Evolutionary conservation across 2,329 filamentous ascomycete genomes (phyloP).

Genomic region (Aquanectria penicillioides): DNA sequence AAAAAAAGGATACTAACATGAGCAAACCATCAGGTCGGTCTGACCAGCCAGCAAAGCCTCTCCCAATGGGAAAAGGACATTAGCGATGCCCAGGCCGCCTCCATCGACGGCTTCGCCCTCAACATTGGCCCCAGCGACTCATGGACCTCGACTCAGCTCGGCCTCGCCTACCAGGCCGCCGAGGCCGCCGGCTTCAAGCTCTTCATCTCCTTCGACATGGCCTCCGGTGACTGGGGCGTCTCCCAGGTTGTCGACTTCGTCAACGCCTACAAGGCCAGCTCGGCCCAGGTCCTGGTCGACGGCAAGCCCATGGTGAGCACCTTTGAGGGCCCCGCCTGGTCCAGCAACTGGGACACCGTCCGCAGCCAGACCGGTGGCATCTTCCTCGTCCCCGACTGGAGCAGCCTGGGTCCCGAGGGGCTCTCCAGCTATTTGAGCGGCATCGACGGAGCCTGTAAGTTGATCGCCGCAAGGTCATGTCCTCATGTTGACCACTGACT

Average conservation of each 20-base stretch:
- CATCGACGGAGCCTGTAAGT: conserved; percentile 40
- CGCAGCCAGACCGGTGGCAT: conserved; percentile 45
- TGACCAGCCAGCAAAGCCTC: conserved; percentile 43
- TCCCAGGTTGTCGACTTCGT: conserved; percentile 40
- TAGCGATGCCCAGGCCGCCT: conserved; percentile 45
- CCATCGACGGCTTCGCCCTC: conserved; percentile 55
- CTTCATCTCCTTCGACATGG: conserved; percentile 57
- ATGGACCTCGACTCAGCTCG: conserved; percentile 45
- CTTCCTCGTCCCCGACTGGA: conserved; percentile 60
- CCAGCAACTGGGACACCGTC: conserved; percentile 56
- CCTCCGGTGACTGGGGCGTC: conserved; percentile 42
- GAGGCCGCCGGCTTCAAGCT: conserved; percentile 43
- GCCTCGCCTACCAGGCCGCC: conserved; percentile 42
- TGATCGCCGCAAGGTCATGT: background rate
- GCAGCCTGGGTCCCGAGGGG: conserved; percentile 36
- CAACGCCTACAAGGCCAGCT: conserved; percentile 34
- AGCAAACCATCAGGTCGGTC: conserved; percentile 39
- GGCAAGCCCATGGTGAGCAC: conserved; percentile 58
- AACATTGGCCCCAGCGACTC: conserved; percentile 49
- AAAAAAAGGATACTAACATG: no score
- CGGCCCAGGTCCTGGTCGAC: conserved; percentile 42
- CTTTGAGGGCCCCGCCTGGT: conserved; percentile 58
- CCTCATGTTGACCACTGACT: background rate
- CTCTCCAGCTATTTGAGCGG: conserved; percentile 32
- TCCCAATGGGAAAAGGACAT: conserved; percentile 48